Percentiles rank a stretch among this genome's conserved stretches.
phyloP scores from a whole-genome alignment of 192 early-diverging fungal species.

The Glomus cerebriforme region DNA sequence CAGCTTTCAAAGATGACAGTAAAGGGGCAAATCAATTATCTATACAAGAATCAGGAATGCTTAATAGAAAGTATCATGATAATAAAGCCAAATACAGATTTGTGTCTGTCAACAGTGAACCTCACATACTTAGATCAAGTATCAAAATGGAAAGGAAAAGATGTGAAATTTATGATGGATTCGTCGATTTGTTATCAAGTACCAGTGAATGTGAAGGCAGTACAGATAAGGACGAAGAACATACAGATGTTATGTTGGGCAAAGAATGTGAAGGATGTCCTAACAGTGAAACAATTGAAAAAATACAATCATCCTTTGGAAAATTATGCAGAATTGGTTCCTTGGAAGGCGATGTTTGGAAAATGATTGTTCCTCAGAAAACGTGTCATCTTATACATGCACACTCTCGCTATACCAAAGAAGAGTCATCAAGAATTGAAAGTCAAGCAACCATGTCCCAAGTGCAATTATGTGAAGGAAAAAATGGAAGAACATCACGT shows the following conservation, averaged over 20 bases:
- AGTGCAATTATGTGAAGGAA: background rate
- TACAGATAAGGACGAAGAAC: background rate
- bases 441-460: background rate
- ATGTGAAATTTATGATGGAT: slow-evolving; percentile 14
- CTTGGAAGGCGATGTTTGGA: slow-evolving; percentile 2
- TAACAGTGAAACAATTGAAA: background rate
- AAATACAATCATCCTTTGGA: slow-evolving; percentile 16
- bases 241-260: background rate
- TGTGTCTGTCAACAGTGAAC: slow-evolving; percentile 9
- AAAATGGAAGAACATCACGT: too few relatives aligned
- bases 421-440: background rate
- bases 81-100: background rate
- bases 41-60: background rate
- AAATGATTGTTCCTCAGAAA: background rate
- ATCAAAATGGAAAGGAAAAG: background rate
- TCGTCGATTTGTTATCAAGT: slow-evolving; percentile 2
- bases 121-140: slow-evolving; percentile 1
- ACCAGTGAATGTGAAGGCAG: too few relatives aligned
- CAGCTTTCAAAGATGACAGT: too few relatives aligned
- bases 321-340: slow-evolving; percentile 13
- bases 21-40: too few relatives aligned
- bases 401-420: too few relatives aligned
- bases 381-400: slow-evolving; percentile 5
- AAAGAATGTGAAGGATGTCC: background rate
- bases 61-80: slow-evolving; percentile 3